Evolutionary conservation across 2,329 filamentous ascomycete species (phyloP), one percentile per base, ranked within the genome.

Genomic region (Alternaria brassicicola): DNA sequence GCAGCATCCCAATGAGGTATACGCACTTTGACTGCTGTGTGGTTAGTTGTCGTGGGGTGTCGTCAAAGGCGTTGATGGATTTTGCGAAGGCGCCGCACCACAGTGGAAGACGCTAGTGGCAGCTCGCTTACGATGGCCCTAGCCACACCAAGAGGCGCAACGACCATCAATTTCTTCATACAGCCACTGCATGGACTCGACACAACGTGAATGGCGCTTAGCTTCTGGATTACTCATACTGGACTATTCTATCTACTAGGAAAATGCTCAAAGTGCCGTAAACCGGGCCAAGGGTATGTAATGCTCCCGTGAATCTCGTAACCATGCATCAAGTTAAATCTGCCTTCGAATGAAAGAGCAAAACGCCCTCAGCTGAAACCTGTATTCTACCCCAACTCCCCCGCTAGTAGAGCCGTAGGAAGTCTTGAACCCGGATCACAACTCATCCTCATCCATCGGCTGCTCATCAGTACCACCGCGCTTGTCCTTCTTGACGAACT

Each of bases 401-500:
- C 39, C 33, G 57, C 54, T 55, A 36, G 21, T 50, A 52, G 30
- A 50, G 36, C 15, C 19, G 25, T 21, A 50, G 26, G 12, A 38
- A 30, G 25, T 23, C 43, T 33, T n/a, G 43, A 47, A 9, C 19
- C 19, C 12, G 35, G 13, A 35, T 47, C 43, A 47, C 21, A 58
- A 69, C 39, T 70, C 73, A n/a, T 74, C 68, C 61, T 75, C 64
- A 10, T 66, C 73, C 72, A 75, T 74, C 26, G 61, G 65, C 33
- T 75, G 72, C 3, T 56, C 57, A 25, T 64, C 61, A 2, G 55
- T 51, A 38, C 62, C 70, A 17, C 66, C 68, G 26, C 80, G 80
- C 73, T 82, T 80, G 73, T 82, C 78, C 72, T 85, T 87, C 75
- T 84, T 85, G 49, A 90, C 90, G 86, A 88, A 97, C 46, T 83